Evolutionary conservation across 805 yeast genomes (phyloP), one percentile per base, ranked within the genome.

Genomic region (Kluyveromyces lactis): DNA sequence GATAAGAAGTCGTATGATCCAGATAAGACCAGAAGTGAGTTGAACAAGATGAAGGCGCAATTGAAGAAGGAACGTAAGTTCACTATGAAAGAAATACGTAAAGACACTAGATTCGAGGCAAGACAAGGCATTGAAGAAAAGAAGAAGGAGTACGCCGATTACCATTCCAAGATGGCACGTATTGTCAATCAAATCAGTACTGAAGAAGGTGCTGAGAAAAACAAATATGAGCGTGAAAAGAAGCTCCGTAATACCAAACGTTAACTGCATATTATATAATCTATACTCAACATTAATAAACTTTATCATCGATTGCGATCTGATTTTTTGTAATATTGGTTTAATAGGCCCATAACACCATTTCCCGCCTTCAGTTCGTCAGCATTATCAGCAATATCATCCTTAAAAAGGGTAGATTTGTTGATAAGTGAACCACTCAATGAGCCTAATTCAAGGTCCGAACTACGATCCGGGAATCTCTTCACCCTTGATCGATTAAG

Each of bases 181-280:
- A 81, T 92, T 57, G 79, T 82, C 58, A 84, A 89, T 51, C 76
- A 89, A 40, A 86, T 92, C 54, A 84, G 83, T 46, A 87, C 96
- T 4, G 87, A 82, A 52, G 97, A 90, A 69, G 97, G 97, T 55
- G 85, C 92, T 4, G 97, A 86, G 57, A 84, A 86, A 71, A 89
- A 92, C 60, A 80, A 79, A 51, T 90, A 90, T 62, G 96, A 87
- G 57, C 73, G 87, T 44, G 97, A 89, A 56, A 83, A 77, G 69
- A 77, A 72, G 57, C 66, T 68, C 44, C 73, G 87, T 52, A 75
- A 73, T 56, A 66, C 69, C 30, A 69, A 69, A 49, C 62, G 58
- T 43, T 62, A 48, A 36, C 39, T 21, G 24, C 24, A 21, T 21
- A 21, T 9, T 21, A 21, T 6, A 21, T 21, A 21, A 21, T 21